Conservation (phyloP, 768 basidiomycete genomes). For the Phylloporus sp. region DNA sequence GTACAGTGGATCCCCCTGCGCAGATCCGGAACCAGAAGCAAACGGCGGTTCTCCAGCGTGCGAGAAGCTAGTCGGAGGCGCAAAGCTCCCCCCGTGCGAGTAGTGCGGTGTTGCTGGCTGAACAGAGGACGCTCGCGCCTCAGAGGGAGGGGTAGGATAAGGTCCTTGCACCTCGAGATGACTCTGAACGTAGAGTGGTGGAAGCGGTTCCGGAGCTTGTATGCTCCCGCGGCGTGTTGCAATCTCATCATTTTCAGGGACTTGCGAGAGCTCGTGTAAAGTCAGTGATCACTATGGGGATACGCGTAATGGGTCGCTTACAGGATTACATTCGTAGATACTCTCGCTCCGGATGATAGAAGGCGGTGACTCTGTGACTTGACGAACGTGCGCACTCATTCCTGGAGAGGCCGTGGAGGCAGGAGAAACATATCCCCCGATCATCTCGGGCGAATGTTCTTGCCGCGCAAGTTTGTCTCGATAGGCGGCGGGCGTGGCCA, state of each 20-base stretch:
- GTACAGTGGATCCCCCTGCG: constrained; percentile 13
- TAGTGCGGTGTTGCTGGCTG: constrained; percentile 21
- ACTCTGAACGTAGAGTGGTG: constrained; percentile 23
- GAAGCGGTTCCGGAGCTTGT: constrained; percentile 15
- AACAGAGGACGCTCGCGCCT: constrained; percentile 9
- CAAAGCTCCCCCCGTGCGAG: constrained; percentile 11
- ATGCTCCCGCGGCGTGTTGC: constrained; percentile 27
- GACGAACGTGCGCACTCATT: constrained; percentile 30
- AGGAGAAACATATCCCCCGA: constrained; percentile 40
- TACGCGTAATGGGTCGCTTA: constrained; percentile 5
- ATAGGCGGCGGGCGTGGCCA: constrained; percentile 19
- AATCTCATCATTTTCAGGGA: constrained; percentile 22
- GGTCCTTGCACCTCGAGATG: constrained; percentile 11
- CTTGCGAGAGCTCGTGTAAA: constrained; percentile 16
- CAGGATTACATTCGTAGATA: constrained; percentile 26
- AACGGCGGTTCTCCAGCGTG: constrained; percentile 17
- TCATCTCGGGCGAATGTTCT: constrained; percentile 18
- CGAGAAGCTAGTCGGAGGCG: constrained; percentile 10
- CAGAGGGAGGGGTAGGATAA: constrained; percentile 19
- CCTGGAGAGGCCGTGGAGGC: constrained; percentile 43
- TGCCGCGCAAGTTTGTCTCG: constrained; percentile 25
- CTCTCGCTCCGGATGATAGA: constrained; percentile 23
- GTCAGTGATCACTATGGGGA: neutral
- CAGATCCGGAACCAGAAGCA: constrained; percentile 9
- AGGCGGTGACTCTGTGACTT: constrained; percentile 21